Base-by-base conservation (phyloP, 345 rosid genomes). In the Rhodamnia rubescens region DNA sequence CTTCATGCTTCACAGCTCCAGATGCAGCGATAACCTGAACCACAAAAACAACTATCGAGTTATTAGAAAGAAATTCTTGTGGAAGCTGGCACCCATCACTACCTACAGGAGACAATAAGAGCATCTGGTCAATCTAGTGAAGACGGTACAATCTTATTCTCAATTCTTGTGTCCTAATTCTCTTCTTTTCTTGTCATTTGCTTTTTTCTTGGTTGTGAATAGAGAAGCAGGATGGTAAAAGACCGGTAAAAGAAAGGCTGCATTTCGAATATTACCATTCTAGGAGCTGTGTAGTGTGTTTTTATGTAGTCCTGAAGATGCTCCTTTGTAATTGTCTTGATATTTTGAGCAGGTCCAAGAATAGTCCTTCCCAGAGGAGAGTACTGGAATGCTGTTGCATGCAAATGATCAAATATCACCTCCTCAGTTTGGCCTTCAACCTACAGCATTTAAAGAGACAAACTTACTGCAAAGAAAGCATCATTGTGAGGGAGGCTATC, bases 1-100 rank as follows among this genome's bases (percentile, higher is more conserved):
- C 99, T 87, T 98, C 99, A 82, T 98, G 99, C 90, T 95, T 98
- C 84, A 96, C 98, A 89, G 99, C 99, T 89, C 99, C 99, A 85
- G 98, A 90, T 89, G 98, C 99, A 87, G 95, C 92, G 87, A 98
- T 93, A 51, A 98, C 97, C 99, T 98, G 90, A 85, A 88, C 86
- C 44, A 51, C 58, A 86, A 85, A 87, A 84, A 84, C 53, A 51
- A 69, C 18, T 16, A 32, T 16, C 11, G 75, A 64, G 12, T 32
- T 29, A 36, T 64, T 61, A 61, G 12, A 32, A 29, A 69, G 6
- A 69, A 11, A 32, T 69, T 47, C 11, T 69, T 20, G 13, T 36
- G 80, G 80, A 13, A 69, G 61, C 47, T 82, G 54, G 18, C 29
- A 32, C 16, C 84, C 50, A 32, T 82, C 10, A 1, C 24, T 27